Base-by-base conservation (phyloP, 2,329 filamentous ascomycete species). In the Teratosphaeria nubilosa region DNA sequence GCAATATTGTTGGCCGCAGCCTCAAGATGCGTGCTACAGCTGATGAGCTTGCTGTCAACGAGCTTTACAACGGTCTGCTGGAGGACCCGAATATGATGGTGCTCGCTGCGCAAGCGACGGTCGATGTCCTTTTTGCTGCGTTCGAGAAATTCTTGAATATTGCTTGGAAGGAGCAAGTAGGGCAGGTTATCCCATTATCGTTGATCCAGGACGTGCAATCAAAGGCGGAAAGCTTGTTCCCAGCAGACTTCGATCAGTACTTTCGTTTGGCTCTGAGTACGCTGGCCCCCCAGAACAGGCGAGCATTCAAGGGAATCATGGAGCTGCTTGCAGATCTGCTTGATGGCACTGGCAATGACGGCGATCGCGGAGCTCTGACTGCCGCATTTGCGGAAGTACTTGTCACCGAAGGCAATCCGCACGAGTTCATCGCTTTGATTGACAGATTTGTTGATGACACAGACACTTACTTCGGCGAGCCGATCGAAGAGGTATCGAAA, bases 131-230 rank as follows among this genome's bases (percentile, higher is more conserved):
- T 5, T 95, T 96, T 69, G 87, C 88, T 27, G 88, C 91, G 0
- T 97, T 96, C 70, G 91, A 96, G 71, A 96, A 95, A 61, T 97
- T 96, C 65, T 77, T 96, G 60, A 85, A 85, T 59, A 86, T 91
- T 62, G 91, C 89, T 13, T 97, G 92, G 92, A 85, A 82, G 59
- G 88, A 92, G 63, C 86, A 90, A 65, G 91, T 96, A 79, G 92
- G 92, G 0, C 84, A 89, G 2, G 83, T 97, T 57, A 84, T 97
- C 71, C 84, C 88, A 1, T 79, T 83, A 56, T 79, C 86, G 53
- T 81, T 84, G 5, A 78, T 96, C 41, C 82, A 87, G 58, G 83
- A 84, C 1, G 78, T 97, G n/a, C 91, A 95, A 59, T 80, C 83
- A 57, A 76, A 78, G 61, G 75, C 76, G 10, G 77, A 79, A 62